phyloP scores from a whole-genome alignment of 1,284 basidiomycete species.

The Tausonia pullulans region DNA sequence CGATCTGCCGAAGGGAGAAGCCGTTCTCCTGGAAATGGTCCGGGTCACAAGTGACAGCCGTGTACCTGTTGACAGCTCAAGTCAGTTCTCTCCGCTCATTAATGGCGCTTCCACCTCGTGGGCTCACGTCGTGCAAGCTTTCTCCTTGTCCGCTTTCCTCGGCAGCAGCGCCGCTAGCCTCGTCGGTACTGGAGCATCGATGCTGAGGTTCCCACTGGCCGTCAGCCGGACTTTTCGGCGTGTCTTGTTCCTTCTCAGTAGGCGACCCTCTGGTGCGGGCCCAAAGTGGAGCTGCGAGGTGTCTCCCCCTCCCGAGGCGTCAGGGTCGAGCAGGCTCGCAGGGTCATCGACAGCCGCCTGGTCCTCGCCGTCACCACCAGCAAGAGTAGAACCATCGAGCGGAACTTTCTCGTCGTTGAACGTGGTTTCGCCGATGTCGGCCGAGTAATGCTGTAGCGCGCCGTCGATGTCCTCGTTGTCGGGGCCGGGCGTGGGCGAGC shows the following conservation, averaged over 20 bases:
- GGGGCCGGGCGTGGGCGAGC: constrained; percentile 12
- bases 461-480: constrained; percentile 9
- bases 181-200: constrained; percentile 73
- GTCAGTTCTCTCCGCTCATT: not conserved
- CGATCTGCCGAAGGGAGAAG: constrained; percentile 76
- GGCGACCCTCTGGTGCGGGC: constrained; percentile 67
- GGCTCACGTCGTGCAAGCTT: constrained; percentile 61
- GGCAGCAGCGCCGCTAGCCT: constrained; percentile 62
- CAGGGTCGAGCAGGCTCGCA: too few relatives aligned
- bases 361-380: too few relatives aligned
- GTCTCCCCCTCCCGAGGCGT: too few relatives aligned
- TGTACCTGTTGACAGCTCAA: constrained; percentile 37
- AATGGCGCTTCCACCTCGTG: not conserved
- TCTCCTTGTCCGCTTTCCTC: constrained; percentile 68
- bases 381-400: too few relatives aligned
- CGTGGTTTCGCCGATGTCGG: too few relatives aligned
- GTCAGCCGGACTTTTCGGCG: constrained; percentile 37
- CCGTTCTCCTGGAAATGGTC: constrained; percentile 78
- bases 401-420: too few relatives aligned
- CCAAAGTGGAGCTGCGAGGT: constrained; percentile 55
- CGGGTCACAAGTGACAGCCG: constrained; percentile 84
- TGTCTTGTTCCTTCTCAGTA: constrained; percentile 43
- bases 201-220: constrained; percentile 68
- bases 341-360: too few relatives aligned
- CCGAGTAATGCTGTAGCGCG: not conserved